phyloP scores from a whole-genome alignment of 2,329 filamentous ascomycete genomes.

The Ophiostoma ulmi region DNA sequence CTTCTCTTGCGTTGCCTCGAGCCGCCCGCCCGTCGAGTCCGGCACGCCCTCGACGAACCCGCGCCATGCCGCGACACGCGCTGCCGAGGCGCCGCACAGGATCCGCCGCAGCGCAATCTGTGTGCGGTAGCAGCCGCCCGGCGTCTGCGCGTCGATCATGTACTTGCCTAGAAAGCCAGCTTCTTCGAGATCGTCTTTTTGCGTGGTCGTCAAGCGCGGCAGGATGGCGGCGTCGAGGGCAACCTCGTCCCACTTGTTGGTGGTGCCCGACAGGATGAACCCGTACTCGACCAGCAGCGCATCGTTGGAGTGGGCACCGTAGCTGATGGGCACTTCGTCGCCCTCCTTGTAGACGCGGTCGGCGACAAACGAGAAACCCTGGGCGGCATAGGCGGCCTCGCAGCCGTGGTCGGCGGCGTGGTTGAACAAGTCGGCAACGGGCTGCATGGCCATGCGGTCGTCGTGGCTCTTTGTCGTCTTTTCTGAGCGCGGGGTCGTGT shows the following conservation, averaged over 20 bases:
- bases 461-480: conserved; percentile 38
- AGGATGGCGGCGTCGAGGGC: conserved; percentile 43
- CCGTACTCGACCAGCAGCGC: conserved; percentile 66
- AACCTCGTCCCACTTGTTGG: conserved; percentile 49
- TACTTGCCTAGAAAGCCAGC: conserved; percentile 29
- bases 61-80: conserved; percentile 24
- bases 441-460: conserved; percentile 64
- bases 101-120: conserved; percentile 29
- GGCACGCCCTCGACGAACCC: conserved; percentile 24
- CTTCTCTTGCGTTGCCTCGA: conserved; percentile 1
- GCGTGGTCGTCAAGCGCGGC: conserved; percentile 28
- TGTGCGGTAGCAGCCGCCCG: conserved; percentile 30
- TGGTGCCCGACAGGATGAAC: conserved; percentile 40
- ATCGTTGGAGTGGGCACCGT: conserved; percentile 66
- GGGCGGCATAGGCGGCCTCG: conserved; percentile 44
- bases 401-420: conserved; percentile 45
- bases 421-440: conserved; percentile 68
- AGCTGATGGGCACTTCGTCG: conserved; percentile 65
- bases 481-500: conserved; percentile 44
- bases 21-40: conserved; percentile 8
- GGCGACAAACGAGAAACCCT: conserved; percentile 52
- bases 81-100: conserved; percentile 20
- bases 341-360: conserved; percentile 47
- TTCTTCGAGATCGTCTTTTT: conserved; percentile 25
- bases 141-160: conserved; percentile 30